phyloP scores from a whole-genome alignment of 139 green algal species.

The Asterochloris erici region DNA sequence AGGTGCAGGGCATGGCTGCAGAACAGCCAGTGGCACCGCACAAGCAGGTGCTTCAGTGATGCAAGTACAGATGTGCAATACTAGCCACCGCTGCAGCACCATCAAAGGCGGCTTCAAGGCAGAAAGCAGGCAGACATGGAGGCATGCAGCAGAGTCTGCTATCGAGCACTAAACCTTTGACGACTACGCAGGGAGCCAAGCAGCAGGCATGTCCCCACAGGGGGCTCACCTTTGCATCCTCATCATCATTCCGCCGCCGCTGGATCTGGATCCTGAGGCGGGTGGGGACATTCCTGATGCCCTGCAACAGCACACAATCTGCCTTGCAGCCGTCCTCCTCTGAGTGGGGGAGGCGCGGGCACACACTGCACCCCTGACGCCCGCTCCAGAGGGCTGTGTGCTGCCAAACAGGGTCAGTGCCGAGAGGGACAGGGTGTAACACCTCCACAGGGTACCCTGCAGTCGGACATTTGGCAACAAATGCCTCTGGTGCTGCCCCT shows the following conservation, averaged over 20 bases:
- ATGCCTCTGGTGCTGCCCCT: no score
- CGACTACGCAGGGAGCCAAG: not conserved
- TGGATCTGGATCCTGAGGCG: constrained; percentile 88
- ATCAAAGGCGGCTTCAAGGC: no score
- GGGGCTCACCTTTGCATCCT: constrained; percentile 88
- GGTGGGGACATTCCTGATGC: constrained; percentile 90
- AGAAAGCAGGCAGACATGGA: not conserved
- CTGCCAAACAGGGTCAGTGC: no score
- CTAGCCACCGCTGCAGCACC: not conserved
- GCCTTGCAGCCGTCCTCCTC: not conserved
- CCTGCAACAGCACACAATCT: constrained; percentile 42
- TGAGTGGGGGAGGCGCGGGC: not conserved
- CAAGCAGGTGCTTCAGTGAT: not conserved
- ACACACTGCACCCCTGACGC: no score
- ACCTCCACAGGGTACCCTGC: no score
- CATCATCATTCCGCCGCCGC: constrained; percentile 94
- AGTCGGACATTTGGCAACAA: no score
- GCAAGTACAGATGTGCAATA: not conserved
- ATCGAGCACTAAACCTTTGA: not conserved
- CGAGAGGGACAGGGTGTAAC: no score
- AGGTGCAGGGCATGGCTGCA: no score
- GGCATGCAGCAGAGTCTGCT: not conserved
- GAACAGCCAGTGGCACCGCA: no score
- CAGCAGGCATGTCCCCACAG: not conserved
- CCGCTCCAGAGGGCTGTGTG: no score